Percentiles rank a stretch among this genome's conserved stretches.
Conservation (phyloP, 441 rosid species). For the Jatropha multifida region DNA sequence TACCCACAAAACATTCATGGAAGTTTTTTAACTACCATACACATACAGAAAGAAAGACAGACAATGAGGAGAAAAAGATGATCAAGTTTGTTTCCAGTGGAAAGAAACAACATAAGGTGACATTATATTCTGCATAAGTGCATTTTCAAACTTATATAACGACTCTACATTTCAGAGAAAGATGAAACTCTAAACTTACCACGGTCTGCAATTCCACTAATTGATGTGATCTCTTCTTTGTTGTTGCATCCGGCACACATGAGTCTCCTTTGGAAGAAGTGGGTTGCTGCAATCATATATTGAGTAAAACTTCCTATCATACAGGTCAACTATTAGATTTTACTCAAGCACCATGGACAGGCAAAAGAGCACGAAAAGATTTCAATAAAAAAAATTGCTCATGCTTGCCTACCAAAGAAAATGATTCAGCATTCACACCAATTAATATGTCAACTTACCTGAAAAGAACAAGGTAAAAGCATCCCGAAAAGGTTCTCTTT, state of each 20-base stretch:
- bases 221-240: constrained; percentile 43
- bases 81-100: background rate
- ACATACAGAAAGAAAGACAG: background rate
- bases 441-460: constrained; percentile 34
- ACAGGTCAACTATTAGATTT: background rate
- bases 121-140: background rate
- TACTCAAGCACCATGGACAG: constrained; percentile 5
- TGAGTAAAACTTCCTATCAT: constrained; percentile 7
- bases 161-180: background rate
- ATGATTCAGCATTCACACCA: background rate
- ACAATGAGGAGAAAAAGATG: background rate
- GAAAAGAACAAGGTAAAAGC: constrained; percentile 66
- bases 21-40: no score
- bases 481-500: constrained; percentile 69
- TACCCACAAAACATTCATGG: background rate
- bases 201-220: constrained; percentile 20
- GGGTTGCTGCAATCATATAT: constrained; percentile 45
- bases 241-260: constrained; percentile 23
- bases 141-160: background rate
- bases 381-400: background rate
- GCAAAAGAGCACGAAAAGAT: background rate
- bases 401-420: background rate
- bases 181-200: constrained; percentile 31
- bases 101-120: background rate
- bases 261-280: constrained; percentile 36